phyloP scores from a whole-genome alignment of 2,329 filamentous ascomycete species.

The Colletotrichum sp. region DNA sequence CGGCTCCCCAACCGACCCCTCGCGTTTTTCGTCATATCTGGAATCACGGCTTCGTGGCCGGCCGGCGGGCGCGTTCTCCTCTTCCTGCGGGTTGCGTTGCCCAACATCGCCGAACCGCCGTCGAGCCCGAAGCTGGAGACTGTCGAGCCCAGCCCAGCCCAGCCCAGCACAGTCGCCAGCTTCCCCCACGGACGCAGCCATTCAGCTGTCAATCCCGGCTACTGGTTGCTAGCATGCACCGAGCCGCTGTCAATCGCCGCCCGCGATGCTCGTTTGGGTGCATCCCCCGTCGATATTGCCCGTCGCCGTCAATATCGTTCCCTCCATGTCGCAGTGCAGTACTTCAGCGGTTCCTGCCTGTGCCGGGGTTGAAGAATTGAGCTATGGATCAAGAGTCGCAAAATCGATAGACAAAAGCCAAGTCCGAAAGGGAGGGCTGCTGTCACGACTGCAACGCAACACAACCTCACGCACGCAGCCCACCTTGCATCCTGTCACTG shows the following conservation, averaged over 20 bases:
- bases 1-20: background rate
- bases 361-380: background rate
- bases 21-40: background rate
- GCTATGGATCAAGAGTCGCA: background rate
- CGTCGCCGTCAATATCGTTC: background rate
- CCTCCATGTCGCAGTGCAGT: background rate
- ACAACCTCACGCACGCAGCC: background rate
- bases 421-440: constrained; percentile 4
- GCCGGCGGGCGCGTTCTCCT: background rate
- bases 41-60: background rate
- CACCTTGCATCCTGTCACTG: background rate
- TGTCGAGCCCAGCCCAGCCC: background rate
- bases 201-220: background rate
- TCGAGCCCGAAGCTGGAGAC: background rate
- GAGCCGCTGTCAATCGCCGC: background rate
- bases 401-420: background rate
- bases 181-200: background rate
- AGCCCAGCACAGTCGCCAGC: background rate
- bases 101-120: background rate
- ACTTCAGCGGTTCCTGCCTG: background rate
- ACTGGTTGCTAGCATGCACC: background rate
- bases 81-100: background rate
- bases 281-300: background rate
- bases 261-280: background rate
- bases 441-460: constrained; percentile 8